These are phyloP conservation scores for Blastobotrys elegans DNA, from an alignment of 1,139 yeast species.

Conservation along the genomic window DNA sequence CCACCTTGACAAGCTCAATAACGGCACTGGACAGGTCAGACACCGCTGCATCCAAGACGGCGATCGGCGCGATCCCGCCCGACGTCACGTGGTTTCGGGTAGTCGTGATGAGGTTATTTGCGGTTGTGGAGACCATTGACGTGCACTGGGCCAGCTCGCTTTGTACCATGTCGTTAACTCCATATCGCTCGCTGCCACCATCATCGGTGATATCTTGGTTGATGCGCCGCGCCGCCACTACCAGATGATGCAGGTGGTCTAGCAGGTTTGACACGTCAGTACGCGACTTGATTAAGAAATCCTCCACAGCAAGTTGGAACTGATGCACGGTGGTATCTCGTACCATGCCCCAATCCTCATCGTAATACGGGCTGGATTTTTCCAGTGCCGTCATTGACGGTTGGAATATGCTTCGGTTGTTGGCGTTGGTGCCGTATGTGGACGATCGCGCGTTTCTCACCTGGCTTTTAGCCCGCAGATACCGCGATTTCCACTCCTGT, in stretches of 20 bases:
- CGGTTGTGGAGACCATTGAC: constrained; percentile 55
- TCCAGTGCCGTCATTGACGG: constrained; percentile 20
- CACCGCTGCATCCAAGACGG: constrained; percentile 72
- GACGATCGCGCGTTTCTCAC: constrained; percentile 30
- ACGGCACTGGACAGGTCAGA: constrained; percentile 71
- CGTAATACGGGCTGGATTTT: constrained; percentile 22
- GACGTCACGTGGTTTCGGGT: constrained; percentile 72
- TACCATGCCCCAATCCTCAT: constrained; percentile 25
- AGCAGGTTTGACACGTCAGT: constrained; percentile 25
- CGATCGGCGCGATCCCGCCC: constrained; percentile 58
- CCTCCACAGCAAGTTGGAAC: constrained; percentile 33
- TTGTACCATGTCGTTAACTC: constrained; percentile 21
- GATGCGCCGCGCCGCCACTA: constrained; percentile 35
- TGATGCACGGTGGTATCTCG: constrained; percentile 26
- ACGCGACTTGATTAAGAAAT: constrained; percentile 30
- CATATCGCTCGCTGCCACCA: constrained; percentile 15
- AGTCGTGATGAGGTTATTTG: constrained; percentile 72
- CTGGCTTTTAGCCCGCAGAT: constrained; percentile 31
- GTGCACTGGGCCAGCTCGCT: constrained; percentile 30
- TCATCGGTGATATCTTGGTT: constrained; percentile 38
- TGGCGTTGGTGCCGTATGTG: constrained; percentile 19
- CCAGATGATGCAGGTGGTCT: constrained; percentile 33
- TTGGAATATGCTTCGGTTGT: constrained; percentile 18
- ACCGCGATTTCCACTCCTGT: constrained; percentile 36
- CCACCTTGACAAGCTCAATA: constrained; percentile 60